Conservation (phyloP, 108 stramenopile genomes). For the Stephanodiscus minutulus region DNA sequence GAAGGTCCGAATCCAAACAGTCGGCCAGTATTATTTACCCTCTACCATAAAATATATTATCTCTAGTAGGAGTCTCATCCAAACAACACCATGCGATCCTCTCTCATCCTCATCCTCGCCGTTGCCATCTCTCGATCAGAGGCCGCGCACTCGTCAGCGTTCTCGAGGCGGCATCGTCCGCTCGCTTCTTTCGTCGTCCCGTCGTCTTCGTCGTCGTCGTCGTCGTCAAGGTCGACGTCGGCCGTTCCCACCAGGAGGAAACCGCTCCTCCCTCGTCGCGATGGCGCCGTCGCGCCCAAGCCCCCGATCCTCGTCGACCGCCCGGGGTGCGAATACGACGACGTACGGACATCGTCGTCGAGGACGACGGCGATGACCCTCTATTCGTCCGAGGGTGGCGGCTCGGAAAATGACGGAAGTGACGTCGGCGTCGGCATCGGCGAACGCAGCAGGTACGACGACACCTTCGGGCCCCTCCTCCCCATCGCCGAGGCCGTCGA, state of each 20-base stretch:
- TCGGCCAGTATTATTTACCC: too few species aligned
- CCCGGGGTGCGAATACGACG: not conserved
- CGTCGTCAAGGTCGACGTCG: not conserved
- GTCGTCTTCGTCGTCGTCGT: not conserved
- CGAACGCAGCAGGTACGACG: not conserved
- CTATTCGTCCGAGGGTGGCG: not conserved
- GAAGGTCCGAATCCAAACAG: too few species aligned
- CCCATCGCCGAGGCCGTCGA: conserved; percentile 70
- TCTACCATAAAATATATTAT: too few species aligned
- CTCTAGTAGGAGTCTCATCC: too few species aligned
- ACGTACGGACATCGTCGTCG: not conserved
- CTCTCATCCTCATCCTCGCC: not conserved
- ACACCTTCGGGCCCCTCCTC: conserved; percentile 48
- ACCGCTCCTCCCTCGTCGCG: not conserved
- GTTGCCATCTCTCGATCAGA: not conserved
- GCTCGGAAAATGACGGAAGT: not conserved
- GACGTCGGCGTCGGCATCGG: not conserved
- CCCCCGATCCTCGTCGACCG: not conserved
- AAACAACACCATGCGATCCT: not conserved
- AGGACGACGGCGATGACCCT: not conserved
- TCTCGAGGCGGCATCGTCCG: not conserved
- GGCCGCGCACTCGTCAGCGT: not conserved
- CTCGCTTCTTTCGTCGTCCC: not conserved
- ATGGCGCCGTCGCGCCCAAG: too few species aligned
- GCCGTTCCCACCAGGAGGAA: not conserved